Conservation (phyloP, 768 basidiomycete species). For the Russula sp. region DNA sequence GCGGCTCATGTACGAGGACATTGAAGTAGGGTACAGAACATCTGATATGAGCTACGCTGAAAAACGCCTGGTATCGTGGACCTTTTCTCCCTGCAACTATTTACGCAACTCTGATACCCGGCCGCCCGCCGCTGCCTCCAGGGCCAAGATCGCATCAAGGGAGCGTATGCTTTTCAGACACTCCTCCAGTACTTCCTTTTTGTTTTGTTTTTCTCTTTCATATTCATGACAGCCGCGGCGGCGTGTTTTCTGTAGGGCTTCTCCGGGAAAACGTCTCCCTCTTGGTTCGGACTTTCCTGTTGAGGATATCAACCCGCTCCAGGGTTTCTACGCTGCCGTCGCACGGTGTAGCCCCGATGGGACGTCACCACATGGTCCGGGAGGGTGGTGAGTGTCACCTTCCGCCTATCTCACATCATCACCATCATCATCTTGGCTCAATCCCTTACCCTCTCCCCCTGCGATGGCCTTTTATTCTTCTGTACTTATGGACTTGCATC, state of each 20-base stretch:
- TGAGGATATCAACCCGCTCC: slow-evolving; percentile 83
- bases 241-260: slow-evolving; percentile 40
- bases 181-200: slow-evolving; percentile 65
- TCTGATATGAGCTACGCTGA: slow-evolving; percentile 96
- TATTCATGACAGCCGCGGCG: background rate
- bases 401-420: background rate
- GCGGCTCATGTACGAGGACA: background rate
- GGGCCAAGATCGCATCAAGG: slow-evolving; percentile 79
- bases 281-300: slow-evolving; percentile 95
- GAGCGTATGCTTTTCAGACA: slow-evolving; percentile 87
- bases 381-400: slow-evolving; percentile 67
- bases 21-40: slow-evolving; percentile 44
- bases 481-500: background rate
- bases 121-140: slow-evolving; percentile 34
- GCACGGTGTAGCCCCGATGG: slow-evolving; percentile 67
- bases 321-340: slow-evolving; percentile 88
- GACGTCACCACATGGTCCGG: slow-evolving; percentile 74
- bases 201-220: background rate
- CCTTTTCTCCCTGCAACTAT: background rate
- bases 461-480: background rate
- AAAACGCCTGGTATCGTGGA: slow-evolving; percentile 55
- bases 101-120: slow-evolving; percentile 2
- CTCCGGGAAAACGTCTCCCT: slow-evolving; percentile 57
- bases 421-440: background rate
- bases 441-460: background rate